Percentiles rank a stretch among this genome's conserved stretches.
Evolutionary conservation across 176 grass and related monocot species (phyloP).

Genomic region (Carex pumila): DNA sequence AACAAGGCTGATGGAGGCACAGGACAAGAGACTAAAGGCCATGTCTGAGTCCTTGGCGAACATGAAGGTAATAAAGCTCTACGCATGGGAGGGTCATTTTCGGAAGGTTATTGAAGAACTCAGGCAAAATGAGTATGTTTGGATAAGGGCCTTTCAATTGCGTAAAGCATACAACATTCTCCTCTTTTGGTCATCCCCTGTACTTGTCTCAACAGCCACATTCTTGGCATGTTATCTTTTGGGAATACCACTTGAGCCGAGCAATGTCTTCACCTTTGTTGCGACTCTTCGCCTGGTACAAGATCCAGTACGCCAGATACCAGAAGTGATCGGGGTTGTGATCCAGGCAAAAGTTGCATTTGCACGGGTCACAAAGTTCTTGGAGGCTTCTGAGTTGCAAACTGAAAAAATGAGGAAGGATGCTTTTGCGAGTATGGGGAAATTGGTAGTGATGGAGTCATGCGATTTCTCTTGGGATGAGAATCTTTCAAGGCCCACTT

Average conservation of each 20-base stretch:
- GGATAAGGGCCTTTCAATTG: slow-evolving; percentile 73
- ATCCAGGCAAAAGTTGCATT: slow-evolving; percentile 96
- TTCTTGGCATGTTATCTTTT: slow-evolving; percentile 79
- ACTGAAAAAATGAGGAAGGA: slow-evolving; percentile 33
- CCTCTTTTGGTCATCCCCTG: slow-evolving; percentile 82
- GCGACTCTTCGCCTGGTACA: slow-evolving; percentile 80
- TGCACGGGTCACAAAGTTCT: slow-evolving; percentile 53
- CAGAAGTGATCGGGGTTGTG: slow-evolving; percentile 65
- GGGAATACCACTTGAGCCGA: slow-evolving; percentile 59
- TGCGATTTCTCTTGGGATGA: slow-evolving; percentile 87
- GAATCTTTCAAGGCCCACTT: slow-evolving; percentile 37
- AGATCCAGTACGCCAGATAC: slow-evolving; percentile 70
- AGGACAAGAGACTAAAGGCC: slow-evolving; percentile 78
- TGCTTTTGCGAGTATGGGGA: slow-evolving; percentile 2
- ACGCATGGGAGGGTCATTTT: slow-evolving; percentile 94
- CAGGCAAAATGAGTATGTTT: slow-evolving; percentile 65
- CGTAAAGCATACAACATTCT: slow-evolving; percentile 77
- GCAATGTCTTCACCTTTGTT: slow-evolving; percentile 80
- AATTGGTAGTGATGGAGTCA: slow-evolving; percentile 37
- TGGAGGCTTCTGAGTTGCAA: slow-evolving; percentile 62
- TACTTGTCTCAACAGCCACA: slow-evolving; percentile 75
- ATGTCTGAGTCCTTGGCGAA: slow-evolving; percentile 73
- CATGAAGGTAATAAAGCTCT: slow-evolving; percentile 83
- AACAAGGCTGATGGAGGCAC: slow-evolving; percentile 72
- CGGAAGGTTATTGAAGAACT: slow-evolving; percentile 66